Percentiles rank a stretch among this genome's conserved stretches.
Conservation (phyloP, 2,329 filamentous ascomycete species). For the Mycocentrospora acerina region DNA sequence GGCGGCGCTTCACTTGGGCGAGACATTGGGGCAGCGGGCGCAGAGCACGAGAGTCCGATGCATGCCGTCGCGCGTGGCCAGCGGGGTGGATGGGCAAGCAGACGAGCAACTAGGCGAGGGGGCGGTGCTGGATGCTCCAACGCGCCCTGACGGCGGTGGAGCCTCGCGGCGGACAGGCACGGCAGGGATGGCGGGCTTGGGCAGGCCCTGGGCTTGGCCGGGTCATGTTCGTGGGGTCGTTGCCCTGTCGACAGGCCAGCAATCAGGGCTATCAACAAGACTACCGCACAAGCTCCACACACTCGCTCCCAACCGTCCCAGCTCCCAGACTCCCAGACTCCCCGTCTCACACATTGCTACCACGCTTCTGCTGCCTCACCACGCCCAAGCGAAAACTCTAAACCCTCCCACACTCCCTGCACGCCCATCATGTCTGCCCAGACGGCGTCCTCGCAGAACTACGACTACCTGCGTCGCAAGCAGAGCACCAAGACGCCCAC, state of each 20-base stretch:
- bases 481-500: constrained; percentile 48
- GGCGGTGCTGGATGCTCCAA: too few species aligned
- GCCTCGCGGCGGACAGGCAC: constrained; percentile 7
- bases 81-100: constrained; percentile 1
- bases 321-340: constrained; percentile 9
- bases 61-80: background rate
- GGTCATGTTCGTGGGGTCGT: constrained; percentile 6
- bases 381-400: constrained; percentile 1
- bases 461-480: constrained; percentile 61
- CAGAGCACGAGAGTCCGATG: constrained; percentile 1
- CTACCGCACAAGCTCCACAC: constrained; percentile 16
- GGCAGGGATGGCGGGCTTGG: constrained; percentile 7
- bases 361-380: constrained; percentile 8
- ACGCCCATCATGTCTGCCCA: constrained; percentile 23
- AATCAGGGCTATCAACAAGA: constrained; percentile 17
- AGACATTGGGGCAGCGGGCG: constrained; percentile 28
- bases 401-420: background rate
- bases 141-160: constrained; percentile 7
- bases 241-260: constrained; percentile 17
- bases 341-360: constrained; percentile 35
- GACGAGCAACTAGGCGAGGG: too few species aligned
- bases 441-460: constrained; percentile 44
- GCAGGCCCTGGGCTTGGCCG: constrained; percentile 2
- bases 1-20: constrained; percentile 17
- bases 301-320: constrained; percentile 15